phyloP scores from a whole-genome alignment of 2,329 filamentous ascomycete species.

The Scytalidium lignicola region DNA sequence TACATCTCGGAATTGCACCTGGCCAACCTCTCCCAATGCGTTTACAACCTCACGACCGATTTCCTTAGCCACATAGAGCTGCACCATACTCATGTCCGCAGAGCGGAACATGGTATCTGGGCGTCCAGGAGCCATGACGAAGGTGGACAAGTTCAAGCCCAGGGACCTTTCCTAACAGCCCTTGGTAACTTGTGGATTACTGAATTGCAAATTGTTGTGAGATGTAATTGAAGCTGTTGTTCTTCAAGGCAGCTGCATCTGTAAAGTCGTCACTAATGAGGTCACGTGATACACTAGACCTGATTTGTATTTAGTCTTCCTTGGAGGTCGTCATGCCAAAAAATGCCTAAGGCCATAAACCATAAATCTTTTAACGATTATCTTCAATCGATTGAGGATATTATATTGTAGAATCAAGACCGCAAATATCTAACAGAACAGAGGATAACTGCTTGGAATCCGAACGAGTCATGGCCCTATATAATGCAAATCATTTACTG shows the following conservation, averaged over 20 bases:
- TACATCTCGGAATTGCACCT: slow-evolving; percentile 97
- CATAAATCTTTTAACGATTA: too few relatives aligned
- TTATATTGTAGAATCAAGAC: too few relatives aligned
- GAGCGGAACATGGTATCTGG: slow-evolving; percentile 96
- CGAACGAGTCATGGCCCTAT: too few relatives aligned
- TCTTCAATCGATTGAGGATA: too few relatives aligned
- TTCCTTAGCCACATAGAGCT: slow-evolving; percentile 99
- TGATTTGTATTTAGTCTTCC: neutral
- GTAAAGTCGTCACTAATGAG: neutral
- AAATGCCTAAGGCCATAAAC: neutral
- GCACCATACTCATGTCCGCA: slow-evolving; percentile 99
- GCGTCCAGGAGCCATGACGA: slow-evolving; percentile 58
- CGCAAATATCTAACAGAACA: too few relatives aligned
- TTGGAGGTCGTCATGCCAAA: neutral
- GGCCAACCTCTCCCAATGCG: slow-evolving; percentile 88
- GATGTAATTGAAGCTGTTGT: neutral
- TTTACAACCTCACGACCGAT: slow-evolving; percentile 97
- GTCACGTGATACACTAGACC: neutral
- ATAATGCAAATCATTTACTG: neutral
- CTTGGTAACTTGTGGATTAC: neutral
- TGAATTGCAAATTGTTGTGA: neutral
- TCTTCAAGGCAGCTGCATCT: neutral
- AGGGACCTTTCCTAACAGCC: neutral
- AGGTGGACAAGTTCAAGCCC: slow-evolving; percentile 9
- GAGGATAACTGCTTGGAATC: too few relatives aligned